Evolutionary conservation across 345 rosid genomes (phyloP), one percentile per base, ranked within the genome.

Genomic region (Pistacia integerrima): DNA sequence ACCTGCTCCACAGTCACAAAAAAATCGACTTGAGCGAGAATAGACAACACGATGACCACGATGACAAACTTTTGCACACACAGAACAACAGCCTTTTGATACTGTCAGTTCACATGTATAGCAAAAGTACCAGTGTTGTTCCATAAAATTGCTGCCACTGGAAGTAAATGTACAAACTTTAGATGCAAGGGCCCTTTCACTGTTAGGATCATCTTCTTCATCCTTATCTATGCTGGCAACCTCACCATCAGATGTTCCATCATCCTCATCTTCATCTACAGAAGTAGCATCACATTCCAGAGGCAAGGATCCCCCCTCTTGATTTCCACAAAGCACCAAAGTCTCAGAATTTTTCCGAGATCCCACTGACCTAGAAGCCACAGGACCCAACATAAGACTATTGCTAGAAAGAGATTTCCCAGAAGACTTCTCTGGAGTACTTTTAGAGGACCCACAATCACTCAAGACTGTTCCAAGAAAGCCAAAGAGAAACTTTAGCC

Each of bases 1-100:
- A 68, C 98, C 99, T 11, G 98, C 99, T 86, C 99, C 99, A 82
- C 99, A 96, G 84, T 96, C 99, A 46, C 99, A 96, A 81, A 96
- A 96, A 81, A 96, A 96, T 2, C 99, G 88, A 85, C 99, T 96
- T 18, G 90, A 89, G 63, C 99, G 90, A 83, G 99, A 96, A 84
- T 96, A 96, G 76, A 93, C 99, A 82, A 96, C 99, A 81, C 95
- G 98, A 78, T 96, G 99, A 69, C 98, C 99, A 20, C 92, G 91
- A 85, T 96, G 99, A 81, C 99, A 96, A 80, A 96, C 98, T 88
- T 93, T 96, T 77, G 99, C 98, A 58, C 99, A 96, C 25, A 93
- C 92, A 77, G 99, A 96, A 81, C 99, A 96, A 80, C 99, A 96
- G 58, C 99, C 99, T 85, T 96, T 96, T 65, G 98, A 89, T 71